phyloP scores from a whole-genome alignment of 2,329 filamentous ascomycete genomes.

The Pseudocercospora cruenta region DNA sequence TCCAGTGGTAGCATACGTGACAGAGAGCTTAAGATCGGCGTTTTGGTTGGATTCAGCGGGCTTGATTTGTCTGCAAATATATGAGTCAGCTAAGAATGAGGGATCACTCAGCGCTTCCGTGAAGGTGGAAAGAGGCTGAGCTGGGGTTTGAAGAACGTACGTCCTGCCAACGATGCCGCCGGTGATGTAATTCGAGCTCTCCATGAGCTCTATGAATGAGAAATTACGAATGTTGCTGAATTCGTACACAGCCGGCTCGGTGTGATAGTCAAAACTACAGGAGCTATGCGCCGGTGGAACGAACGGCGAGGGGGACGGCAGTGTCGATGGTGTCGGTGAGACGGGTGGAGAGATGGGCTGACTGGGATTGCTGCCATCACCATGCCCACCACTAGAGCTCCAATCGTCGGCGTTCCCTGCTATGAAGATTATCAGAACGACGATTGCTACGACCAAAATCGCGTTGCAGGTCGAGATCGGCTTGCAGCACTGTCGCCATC shows the following conservation, averaged over 20 bases:
- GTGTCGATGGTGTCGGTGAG: conserved; percentile 3
- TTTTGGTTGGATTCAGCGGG: conserved; percentile 41
- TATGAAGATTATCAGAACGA: conserved; percentile 13
- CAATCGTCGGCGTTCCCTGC: not conserved
- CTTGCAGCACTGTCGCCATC: conserved; percentile 12
- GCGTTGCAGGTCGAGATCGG: conserved; percentile 20
- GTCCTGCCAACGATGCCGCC: conserved; percentile 44
- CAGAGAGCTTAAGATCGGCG: conserved; percentile 40
- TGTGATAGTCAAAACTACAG: conserved; percentile 13
- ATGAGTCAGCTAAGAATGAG: not conserved
- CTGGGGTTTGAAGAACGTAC: conserved; percentile 32
- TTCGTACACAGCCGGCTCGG: not conserved
- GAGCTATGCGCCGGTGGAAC: conserved; percentile 12
- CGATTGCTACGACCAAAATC: conserved; percentile 17
- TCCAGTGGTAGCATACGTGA: conserved; percentile 44
- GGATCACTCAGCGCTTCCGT: not conserved
- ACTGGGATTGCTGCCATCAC: not conserved
- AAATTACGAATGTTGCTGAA: conserved; percentile 28
- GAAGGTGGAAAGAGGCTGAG: not conserved
- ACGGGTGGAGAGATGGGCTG: not conserved
- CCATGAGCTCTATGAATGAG: conserved; percentile 33
- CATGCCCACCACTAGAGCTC: not conserved
- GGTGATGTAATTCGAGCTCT: conserved; percentile 23
- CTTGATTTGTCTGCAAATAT: not conserved
- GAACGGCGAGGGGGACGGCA: conserved; percentile 1